Evolutionary conservation across 1,139 yeast genomes (phyloP).

Genomic region (Nakaseomyces bracarensis): DNA sequence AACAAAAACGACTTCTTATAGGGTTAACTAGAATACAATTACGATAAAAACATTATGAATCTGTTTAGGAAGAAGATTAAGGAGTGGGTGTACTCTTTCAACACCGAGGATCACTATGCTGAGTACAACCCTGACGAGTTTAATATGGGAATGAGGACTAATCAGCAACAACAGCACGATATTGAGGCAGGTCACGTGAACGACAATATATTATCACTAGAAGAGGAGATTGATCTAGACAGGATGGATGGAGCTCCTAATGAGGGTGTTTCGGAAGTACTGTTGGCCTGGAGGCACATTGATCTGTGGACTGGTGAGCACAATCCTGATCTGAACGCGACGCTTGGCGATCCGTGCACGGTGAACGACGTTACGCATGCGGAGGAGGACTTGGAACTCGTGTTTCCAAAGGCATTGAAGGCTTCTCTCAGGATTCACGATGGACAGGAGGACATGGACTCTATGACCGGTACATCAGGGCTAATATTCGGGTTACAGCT

Average conservation of each 20-base stretch:
- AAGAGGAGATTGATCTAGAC: conserved; percentile 12
- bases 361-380: conserved; percentile 52
- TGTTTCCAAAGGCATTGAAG: conserved; percentile 51
- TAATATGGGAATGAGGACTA: conserved; percentile 23
- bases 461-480: conserved; percentile 49
- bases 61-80: conserved; percentile 36
- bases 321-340: conserved; percentile 47
- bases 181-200: conserved; percentile 14
- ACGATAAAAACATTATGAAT: conserved; percentile 27
- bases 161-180: conserved; percentile 14
- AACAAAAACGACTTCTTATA: too few relatives aligned
- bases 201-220: conserved; percentile 9
- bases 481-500: conserved; percentile 55
- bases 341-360: conserved; percentile 59
- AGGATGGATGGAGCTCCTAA: conserved; percentile 20
- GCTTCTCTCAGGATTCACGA: conserved; percentile 58
- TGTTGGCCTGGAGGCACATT: conserved; percentile 64
- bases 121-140: conserved; percentile 46
- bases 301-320: conserved; percentile 51
- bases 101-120: conserved; percentile 61
- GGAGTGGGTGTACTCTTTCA: conserved; percentile 56
- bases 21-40: too few relatives aligned
- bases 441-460: conserved; percentile 52
- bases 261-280: conserved; percentile 56
- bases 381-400: conserved; percentile 52